Conservation (phyloP, 202 grass and related monocot species). For the Dendrocalamus latiflorus region DNA sequence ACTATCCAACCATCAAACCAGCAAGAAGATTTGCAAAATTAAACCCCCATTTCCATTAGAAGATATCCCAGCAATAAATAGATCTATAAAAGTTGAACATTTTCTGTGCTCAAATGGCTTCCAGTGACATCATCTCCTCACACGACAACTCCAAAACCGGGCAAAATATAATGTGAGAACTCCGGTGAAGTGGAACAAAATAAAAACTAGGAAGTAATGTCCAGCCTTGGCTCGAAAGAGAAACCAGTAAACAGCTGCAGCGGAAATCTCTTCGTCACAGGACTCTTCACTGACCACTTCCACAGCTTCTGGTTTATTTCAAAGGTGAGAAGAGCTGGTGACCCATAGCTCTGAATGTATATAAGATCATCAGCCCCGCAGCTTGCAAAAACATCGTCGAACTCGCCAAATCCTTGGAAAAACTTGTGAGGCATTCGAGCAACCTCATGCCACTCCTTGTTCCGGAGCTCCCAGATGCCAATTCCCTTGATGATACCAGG, state of each 20-base stretch:
- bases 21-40: constrained; percentile 12
- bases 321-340: constrained; percentile 70
- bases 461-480: constrained; percentile 75
- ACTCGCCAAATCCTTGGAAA: constrained; percentile 94
- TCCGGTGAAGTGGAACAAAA: constrained; percentile 4
- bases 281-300: constrained; percentile 85
- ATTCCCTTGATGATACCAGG: constrained; percentile 96
- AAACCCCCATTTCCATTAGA: constrained; percentile 3
- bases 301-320: constrained; percentile 72
- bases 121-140: constrained; percentile 17
- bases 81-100: constrained; percentile 24
- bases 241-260: constrained; percentile 94
- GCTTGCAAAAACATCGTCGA: constrained; percentile 89
- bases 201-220: constrained; percentile 50
- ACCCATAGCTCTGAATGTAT: constrained; percentile 94
- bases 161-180: constrained; percentile 20
- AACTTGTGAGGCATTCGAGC: constrained; percentile 85
- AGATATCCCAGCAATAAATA: constrained; percentile 43
- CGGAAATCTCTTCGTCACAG: constrained; percentile 72
- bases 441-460: constrained; percentile 68
- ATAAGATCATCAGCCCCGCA: constrained; percentile 71
- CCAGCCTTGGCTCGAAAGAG: constrained; percentile 83
- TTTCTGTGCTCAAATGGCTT: constrained; percentile 22
- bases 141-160: constrained; percentile 6
- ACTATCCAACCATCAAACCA: constrained; percentile 3